Conservation (phyloP, 2,329 filamentous ascomycete genomes). For the Beauveria medogensis region DNA sequence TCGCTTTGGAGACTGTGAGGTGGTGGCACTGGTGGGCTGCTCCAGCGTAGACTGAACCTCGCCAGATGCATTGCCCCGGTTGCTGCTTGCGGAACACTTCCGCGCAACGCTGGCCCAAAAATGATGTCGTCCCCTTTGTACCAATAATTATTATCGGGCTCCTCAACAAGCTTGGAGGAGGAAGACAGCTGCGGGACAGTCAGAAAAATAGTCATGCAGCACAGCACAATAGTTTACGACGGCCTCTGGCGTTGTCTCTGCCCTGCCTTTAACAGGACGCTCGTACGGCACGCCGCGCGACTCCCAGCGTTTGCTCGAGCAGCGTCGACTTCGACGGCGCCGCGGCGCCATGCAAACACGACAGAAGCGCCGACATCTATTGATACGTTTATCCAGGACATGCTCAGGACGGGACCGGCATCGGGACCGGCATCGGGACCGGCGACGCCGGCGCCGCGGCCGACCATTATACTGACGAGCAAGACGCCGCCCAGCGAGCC, state of each 20-base stretch:
- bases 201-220: slow-evolving; percentile 20
- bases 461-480: not conserved
- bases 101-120: not conserved
- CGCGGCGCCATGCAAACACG: not conserved
- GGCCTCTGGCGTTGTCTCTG: slow-evolving; percentile 58
- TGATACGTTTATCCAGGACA: slow-evolving; percentile 24
- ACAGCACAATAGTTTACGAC: slow-evolving; percentile 35
- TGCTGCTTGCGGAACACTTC: slow-evolving; percentile 11
- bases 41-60: slow-evolving; percentile 15
- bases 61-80: slow-evolving; percentile 23
- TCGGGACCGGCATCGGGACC: not conserved
- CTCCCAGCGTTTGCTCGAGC: slow-evolving; percentile 19
- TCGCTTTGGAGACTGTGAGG: not conserved
- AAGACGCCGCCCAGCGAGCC: slow-evolving; percentile 15
- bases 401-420: slow-evolving; percentile 27
- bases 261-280: slow-evolving; percentile 40
- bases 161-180: not conserved
- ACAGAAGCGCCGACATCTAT: slow-evolving; percentile 17
- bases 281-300: slow-evolving; percentile 19
- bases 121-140: not conserved
- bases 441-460: not conserved
- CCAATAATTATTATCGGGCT: not conserved
- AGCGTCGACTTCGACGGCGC: not conserved
- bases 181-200: not conserved
- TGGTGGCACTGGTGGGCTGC: not conserved